A percentile compares a stretch with the other conserved stretches of the same genome.
Conservation (phyloP, 108 stramenopile species). For the Poteriospumella lacustris region DNA sequence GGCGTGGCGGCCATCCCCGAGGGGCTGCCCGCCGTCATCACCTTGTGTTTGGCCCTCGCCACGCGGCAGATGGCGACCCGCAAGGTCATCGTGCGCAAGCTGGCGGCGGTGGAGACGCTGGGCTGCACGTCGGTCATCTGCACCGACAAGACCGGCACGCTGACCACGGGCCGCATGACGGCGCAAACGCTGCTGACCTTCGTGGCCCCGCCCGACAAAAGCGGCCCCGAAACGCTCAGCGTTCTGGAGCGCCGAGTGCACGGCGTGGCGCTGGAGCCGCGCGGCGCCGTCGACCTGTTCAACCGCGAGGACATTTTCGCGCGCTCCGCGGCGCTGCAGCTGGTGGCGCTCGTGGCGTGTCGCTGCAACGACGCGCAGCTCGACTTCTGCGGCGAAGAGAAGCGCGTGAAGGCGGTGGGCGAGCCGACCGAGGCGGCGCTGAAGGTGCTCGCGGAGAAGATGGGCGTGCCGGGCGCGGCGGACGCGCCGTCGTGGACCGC, state of each 20-base stretch:
- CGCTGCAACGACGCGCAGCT: conserved; percentile 53
- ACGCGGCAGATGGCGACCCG: conserved; percentile 79
- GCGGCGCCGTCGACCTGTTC: conserved; percentile 28
- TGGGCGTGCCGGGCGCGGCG: conserved; percentile 54
- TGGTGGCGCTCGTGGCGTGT: conserved; percentile 44
- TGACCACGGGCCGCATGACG: conserved; percentile 94
- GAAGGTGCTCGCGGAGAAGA: conserved; percentile 82
- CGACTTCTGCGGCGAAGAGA: conserved; percentile 41
- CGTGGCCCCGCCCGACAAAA: not conserved
- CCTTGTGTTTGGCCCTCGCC: conserved; percentile 82
- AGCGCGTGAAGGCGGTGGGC: conserved; percentile 74
- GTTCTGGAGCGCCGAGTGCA: conserved; percentile 38
- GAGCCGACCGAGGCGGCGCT: conserved; percentile 95
- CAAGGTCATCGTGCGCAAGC: conserved; percentile 82
- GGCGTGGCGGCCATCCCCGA: conserved; percentile 97
- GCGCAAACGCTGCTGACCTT: conserved; percentile 47
- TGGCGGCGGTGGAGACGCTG: conserved; percentile 89
- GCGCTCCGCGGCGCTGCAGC: conserved; percentile 34
- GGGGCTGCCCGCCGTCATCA: conserved; percentile 67
- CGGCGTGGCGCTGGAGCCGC: conserved; percentile 47
- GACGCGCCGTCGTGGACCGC: not conserved
- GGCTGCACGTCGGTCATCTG: conserved; percentile 87
- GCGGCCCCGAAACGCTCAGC: not conserved
- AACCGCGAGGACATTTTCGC: conserved; percentile 1
- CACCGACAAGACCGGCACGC: conserved; percentile 94